Evolutionary conservation across 805 yeast species (phyloP), one percentile per base, ranked within the genome.

Genomic region (Ogataea salicorniae): DNA sequence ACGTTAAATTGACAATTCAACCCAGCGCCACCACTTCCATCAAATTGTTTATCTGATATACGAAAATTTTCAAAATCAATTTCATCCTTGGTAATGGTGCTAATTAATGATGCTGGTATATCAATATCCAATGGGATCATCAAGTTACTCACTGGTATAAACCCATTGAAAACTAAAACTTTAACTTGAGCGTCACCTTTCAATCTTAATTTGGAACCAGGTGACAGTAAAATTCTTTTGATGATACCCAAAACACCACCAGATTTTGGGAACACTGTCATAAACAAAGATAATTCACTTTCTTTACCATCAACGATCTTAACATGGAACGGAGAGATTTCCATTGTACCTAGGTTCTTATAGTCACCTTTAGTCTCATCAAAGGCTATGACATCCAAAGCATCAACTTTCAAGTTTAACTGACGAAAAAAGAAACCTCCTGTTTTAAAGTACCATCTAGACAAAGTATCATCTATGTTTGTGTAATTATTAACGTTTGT

Each of bases 141-240:
- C 37, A 69, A 56, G 16, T 53, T 54, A 2, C 67, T 62, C 4
- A 67, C 43, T 15, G 73, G 71, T 5, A 70, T 35, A 34, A 51
- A 57, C 2, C 71, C 72, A 37, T 62, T 62, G n/a, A 62, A 42
- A 5, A 70, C 47, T n/a, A 57, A 54, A 1, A 72, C 43, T 14
- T 58, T 57, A 31, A 72, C 60, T 1, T 47, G 48, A 0, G 74
- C 68, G 39, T 63, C 61, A 3, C 74, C 75, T 43, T 58, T 58
- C 7, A 72, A 46, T 43, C 62, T 60, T 37, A 70, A 54, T 1
- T 58, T 49, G 3, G 66, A 49, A 41, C 61, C 63, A 3, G 73
- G 69, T 23, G 67, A 51, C 2, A 51, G 22, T 8, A 71, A 35
- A 5, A 72, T 39, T 36, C 57, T 51, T 44, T 65, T 70, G 15